These are phyloP conservation scores for Hypoxylon sp. DNA, from an alignment of 2,329 filamentous ascomycete genomes.

Conservation along the genomic window DNA sequence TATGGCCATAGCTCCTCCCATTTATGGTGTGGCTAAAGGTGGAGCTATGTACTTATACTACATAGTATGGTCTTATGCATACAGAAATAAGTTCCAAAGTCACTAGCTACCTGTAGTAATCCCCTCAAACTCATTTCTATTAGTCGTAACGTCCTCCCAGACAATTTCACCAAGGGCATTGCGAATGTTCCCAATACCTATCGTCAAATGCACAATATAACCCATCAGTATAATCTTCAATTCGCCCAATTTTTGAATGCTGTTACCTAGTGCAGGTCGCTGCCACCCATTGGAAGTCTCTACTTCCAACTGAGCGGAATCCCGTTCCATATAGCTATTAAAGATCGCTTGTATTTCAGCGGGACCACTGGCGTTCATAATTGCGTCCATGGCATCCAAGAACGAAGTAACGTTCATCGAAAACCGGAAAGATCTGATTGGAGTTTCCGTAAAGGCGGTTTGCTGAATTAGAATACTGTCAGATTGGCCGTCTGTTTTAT, in stretches of 20 bases:
- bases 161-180: not conserved
- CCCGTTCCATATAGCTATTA: not conserved
- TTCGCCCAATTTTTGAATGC: not conserved
- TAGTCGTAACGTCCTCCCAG: not conserved
- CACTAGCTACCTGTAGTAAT: no score
- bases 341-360: not conserved
- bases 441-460: no score
- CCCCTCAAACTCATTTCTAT: not conserved
- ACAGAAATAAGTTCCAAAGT: no score
- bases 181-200: not conserved
- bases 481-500: not conserved
- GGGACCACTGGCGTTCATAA: not conserved
- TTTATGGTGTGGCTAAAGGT: constrained; percentile 8
- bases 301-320: not conserved
- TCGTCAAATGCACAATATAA: no score
- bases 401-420: not conserved
- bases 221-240: not conserved
- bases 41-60: not conserved
- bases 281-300: not conserved
- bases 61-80: not conserved
- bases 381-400: not conserved
- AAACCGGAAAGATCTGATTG: not conserved
- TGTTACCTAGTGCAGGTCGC: not conserved
- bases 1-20: constrained; percentile 26
- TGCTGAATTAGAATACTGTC: not conserved